phyloP scores from a whole-genome alignment of 179 eudicot genomes.

The Nepenthes alata region DNA sequence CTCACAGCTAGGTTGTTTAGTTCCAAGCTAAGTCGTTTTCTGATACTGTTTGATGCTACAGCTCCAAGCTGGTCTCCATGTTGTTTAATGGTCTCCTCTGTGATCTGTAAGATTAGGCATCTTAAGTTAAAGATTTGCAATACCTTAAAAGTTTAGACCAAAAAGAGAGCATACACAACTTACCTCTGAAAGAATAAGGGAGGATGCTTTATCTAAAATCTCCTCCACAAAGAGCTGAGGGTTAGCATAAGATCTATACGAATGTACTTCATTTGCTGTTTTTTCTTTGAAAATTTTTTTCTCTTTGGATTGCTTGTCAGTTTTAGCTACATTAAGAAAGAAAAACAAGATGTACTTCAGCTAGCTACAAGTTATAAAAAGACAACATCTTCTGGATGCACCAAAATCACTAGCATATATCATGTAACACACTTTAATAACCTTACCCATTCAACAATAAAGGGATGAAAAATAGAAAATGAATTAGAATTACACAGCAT shows the following conservation, averaged over 20 bases:
- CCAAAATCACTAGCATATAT: too few species aligned
- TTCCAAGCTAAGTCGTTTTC: slow-evolving; percentile 49
- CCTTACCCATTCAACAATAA: too few species aligned
- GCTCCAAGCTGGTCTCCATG: slow-evolving; percentile 56
- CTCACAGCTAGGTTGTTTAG: slow-evolving; percentile 68
- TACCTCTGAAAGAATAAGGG: slow-evolving; percentile 65
- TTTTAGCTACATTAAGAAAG: slow-evolving; percentile 25
- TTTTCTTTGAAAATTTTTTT: slow-evolving; percentile 27
- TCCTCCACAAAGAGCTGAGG: slow-evolving; percentile 58
- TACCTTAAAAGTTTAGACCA: not conserved
- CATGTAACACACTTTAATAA: too few species aligned
- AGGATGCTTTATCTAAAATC: slow-evolving; percentile 50
- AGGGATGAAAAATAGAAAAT: not conserved
- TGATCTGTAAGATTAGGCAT: slow-evolving; percentile 32
- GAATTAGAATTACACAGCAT: not conserved
- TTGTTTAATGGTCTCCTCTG: slow-evolving; percentile 35
- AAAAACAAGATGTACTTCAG: not conserved
- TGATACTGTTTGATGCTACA: slow-evolving; percentile 37
- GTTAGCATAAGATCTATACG: slow-evolving; percentile 28
- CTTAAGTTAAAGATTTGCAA: slow-evolving; percentile 8
- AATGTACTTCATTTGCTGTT: slow-evolving; percentile 13
- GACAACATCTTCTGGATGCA: not conserved
- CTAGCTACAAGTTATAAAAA: not conserved
- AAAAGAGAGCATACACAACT: slow-evolving; percentile 13
- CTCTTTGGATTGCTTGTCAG: slow-evolving; percentile 30